Percentiles rank a stretch among this genome's conserved stretches.
These are phyloP conservation scores for Trametes maxima DNA, from an alignment of 768 basidiomycete genomes.

Conservation along the genomic window DNA sequence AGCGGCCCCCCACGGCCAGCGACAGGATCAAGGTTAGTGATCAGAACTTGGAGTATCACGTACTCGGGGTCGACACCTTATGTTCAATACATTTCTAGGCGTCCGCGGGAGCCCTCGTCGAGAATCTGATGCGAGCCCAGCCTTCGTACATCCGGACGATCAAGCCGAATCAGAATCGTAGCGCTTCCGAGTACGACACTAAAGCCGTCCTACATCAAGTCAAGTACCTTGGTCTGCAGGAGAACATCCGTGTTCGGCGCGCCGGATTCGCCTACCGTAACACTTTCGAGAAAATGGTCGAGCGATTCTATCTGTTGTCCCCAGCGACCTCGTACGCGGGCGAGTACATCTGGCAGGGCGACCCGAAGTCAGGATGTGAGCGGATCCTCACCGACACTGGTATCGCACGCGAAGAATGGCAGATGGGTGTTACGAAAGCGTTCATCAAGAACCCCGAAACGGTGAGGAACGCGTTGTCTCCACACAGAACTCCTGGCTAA, in stretches of 20 bases:
- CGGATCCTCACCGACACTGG: constrained; percentile 94
- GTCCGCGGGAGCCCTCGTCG: constrained; percentile 95
- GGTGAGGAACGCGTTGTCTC: constrained; percentile 38
- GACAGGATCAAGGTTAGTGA: constrained; percentile 89
- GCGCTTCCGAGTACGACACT: constrained; percentile 85
- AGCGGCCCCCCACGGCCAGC: constrained; percentile 95
- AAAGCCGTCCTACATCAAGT: constrained; percentile 98
- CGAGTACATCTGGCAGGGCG: constrained; percentile 96
- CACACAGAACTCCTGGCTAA: neutral
- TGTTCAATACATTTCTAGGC: constrained; percentile 43
- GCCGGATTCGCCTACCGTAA: constrained; percentile 99
- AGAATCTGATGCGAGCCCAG: constrained; percentile 96
- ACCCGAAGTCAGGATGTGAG: constrained; percentile 88
- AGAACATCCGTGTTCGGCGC: constrained; percentile 96
- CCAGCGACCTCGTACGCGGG: constrained; percentile 97
- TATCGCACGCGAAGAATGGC: constrained; percentile 97
- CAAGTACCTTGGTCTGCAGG: constrained; percentile 97
- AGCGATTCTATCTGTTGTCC: constrained; percentile 95
- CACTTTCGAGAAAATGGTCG: constrained; percentile 99
- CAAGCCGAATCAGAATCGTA: constrained; percentile 98
- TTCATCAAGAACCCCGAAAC: constrained; percentile 99
- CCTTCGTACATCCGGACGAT: constrained; percentile 99
- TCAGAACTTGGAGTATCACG: neutral
- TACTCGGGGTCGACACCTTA: too few relatives aligned
- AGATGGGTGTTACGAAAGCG: constrained; percentile 98